Evolutionary conservation across 176 grass and related monocot species (phyloP).

Genomic region (Guadua angustifolia): DNA sequence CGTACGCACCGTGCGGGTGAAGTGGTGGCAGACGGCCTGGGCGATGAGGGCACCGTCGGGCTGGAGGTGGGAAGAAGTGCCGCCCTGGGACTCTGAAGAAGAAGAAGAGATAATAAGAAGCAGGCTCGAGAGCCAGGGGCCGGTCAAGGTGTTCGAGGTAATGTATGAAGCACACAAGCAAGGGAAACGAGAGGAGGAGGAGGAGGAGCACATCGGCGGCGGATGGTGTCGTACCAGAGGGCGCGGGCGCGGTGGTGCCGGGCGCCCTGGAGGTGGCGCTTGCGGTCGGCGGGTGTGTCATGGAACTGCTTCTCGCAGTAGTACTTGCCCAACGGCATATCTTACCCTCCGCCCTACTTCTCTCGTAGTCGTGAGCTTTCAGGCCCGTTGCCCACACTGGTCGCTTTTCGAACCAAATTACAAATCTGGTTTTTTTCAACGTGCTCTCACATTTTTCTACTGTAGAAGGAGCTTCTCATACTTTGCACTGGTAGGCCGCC

Average conservation of each 20-base stretch:
- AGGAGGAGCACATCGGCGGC: slow-evolving; percentile 48
- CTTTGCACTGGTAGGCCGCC: too few relatives aligned
- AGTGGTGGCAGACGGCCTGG: slow-evolving; percentile 77
- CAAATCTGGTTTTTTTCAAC: too few relatives aligned
- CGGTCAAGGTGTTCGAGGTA: slow-evolving; percentile 47
- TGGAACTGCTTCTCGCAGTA: too few relatives aligned
- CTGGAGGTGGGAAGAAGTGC: slow-evolving; percentile 36
- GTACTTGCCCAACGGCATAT: too few relatives aligned
- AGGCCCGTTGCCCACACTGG: too few relatives aligned
- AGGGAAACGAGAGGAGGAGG: not conserved
- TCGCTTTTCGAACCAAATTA: too few relatives aligned
- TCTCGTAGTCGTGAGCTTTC: too few relatives aligned
- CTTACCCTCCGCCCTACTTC: too few relatives aligned
- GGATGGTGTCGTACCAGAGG: slow-evolving; percentile 77
- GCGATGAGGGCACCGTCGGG: slow-evolving; percentile 54
- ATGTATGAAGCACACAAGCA: slow-evolving; percentile 24
- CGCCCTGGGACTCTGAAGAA: slow-evolving; percentile 27
- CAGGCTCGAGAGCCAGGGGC: not conserved
- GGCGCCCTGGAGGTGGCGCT: slow-evolving; percentile 3
- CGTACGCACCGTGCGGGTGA: slow-evolving; percentile 60
- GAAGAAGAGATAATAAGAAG: not conserved
- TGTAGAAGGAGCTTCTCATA: too few relatives aligned
- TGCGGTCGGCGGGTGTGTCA: too few relatives aligned
- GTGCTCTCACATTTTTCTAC: too few relatives aligned
- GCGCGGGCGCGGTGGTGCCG: slow-evolving; percentile 70